Conservation (phyloP, 2,329 filamentous ascomycete species). For the Trichoderma guizhouense region DNA sequence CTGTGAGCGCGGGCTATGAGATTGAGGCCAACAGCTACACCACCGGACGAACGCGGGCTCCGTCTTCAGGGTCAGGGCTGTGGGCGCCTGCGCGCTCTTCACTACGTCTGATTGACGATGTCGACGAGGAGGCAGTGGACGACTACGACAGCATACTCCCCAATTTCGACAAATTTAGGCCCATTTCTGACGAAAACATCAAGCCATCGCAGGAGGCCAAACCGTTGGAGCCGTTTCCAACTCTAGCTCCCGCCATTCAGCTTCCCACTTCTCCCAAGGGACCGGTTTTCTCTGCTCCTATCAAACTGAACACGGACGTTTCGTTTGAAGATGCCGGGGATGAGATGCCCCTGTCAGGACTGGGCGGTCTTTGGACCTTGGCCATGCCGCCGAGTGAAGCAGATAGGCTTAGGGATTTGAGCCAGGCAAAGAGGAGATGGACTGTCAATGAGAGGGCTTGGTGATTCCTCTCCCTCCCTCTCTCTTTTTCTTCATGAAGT, state of each 20-base stretch:
- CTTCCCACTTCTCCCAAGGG: slow-evolving; percentile 23
- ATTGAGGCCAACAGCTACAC: not conserved
- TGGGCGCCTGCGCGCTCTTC: slow-evolving; percentile 39
- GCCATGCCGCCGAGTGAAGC: slow-evolving; percentile 44
- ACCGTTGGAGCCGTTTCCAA: not conserved
- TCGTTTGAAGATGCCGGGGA: slow-evolving; percentile 31
- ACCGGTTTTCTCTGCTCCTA: slow-evolving; percentile 34
- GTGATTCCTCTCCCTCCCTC: not conserved
- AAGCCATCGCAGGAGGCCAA: not conserved
- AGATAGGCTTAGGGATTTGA: slow-evolving; percentile 45
- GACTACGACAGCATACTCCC: slow-evolving; percentile 51
- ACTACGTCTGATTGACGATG: slow-evolving; percentile 43
- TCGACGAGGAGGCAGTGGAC: slow-evolving; percentile 43
- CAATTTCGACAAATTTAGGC: slow-evolving; percentile 45
- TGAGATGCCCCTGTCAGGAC: slow-evolving; percentile 34
- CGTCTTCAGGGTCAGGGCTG: slow-evolving; percentile 31
- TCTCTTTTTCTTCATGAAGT: too few species aligned
- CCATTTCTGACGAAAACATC: not conserved
- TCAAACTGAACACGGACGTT: slow-evolving; percentile 35
- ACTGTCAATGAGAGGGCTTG: slow-evolving; percentile 48
- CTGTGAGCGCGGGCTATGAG: slow-evolving; percentile 22
- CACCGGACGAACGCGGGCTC: slow-evolving; percentile 15
- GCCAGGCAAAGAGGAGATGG: slow-evolving; percentile 52
- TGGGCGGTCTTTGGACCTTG: slow-evolving; percentile 42
- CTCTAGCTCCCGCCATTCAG: not conserved